Conservation (phyloP, 2,329 filamentous ascomycete genomes). For the Pestalotiopsis sp. region DNA sequence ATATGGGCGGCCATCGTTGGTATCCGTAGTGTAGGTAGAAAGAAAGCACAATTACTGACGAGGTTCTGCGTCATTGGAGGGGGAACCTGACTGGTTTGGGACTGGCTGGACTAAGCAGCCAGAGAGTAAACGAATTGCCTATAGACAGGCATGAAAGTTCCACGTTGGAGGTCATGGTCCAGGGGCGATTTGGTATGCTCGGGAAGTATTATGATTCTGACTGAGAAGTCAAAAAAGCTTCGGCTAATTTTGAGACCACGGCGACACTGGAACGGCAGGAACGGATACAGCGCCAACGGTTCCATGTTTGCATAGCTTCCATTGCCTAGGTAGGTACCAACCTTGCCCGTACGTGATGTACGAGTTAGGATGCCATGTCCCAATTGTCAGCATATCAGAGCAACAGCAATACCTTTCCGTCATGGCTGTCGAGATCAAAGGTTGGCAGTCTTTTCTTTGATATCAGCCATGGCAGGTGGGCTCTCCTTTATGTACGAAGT, state of each 20-base stretch:
- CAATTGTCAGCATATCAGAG: background rate
- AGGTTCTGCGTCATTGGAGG: background rate
- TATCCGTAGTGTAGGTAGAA: background rate
- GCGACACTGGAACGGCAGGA: background rate
- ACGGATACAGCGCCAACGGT: background rate
- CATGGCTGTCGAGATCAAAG: background rate
- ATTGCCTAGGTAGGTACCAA: no score
- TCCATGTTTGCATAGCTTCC: no score
- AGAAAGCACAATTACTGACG: background rate
- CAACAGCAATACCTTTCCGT: background rate
- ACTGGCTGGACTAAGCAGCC: background rate
- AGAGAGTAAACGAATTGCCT: background rate
- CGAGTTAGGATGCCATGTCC: no score
- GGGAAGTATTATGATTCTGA: background rate
- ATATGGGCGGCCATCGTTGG: background rate
- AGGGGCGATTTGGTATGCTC: background rate
- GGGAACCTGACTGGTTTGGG: background rate
- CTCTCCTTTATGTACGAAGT: background rate
- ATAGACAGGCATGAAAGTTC: background rate
- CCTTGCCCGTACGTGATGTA: no score
- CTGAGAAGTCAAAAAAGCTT: background rate
- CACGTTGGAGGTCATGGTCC: background rate
- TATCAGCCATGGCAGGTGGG: background rate
- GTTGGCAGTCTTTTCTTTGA: background rate
- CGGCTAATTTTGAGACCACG: background rate